Evolutionary conservation across 306 rosid genomes (phyloP), one percentile per base, ranked within the genome.

Genomic region (Lathyrus oleraceus): DNA sequence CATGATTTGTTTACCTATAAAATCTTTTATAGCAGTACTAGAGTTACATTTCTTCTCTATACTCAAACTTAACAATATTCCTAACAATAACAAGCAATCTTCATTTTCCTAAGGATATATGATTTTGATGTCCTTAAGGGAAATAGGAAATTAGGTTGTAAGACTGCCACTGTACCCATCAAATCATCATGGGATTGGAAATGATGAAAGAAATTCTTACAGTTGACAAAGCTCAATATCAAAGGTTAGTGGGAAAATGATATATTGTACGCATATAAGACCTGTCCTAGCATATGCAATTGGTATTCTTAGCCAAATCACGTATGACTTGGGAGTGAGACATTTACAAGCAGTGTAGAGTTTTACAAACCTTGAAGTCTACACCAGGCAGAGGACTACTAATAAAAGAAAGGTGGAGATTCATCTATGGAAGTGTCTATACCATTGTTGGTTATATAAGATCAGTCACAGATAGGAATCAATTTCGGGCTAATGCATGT

Each of bases 331-430:
- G 27, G 10, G 19, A 59, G 65, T 15, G 12, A 59, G 21, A 51
- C 57, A 51, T 21, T 53, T 53, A 53, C n/a, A 53, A 53, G 59
- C 59, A 53, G 12, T 21, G 32, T 53, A 52, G 59, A 53, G 11
- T 20, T 53, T 21, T 53, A 53, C 59, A 53, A 20, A 53, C 1
- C 28, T 53, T 20, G 59, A 53, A 53, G n/a, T 53, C 8, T 20
- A 21, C 27, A 17, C 57, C 57, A 3, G 57, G 16, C n/a, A 19
- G 59, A 53, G 30, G 59, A 53, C 59, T 53, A 53, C 59, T 53
- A 51, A 19, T 19, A n/a, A 17, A 51, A 53, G 23, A 20, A 52
- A 21, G 23, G 51, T 2, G 15, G 15, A 53, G 58, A 52, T 52
- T 20, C 58, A 52, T 52, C 14, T 10, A 19, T 1, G 1, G 58